These are phyloP conservation scores for Nicotiana noctiflora DNA, from an alignment of 257 asterid species.

Conservation along the genomic window DNA sequence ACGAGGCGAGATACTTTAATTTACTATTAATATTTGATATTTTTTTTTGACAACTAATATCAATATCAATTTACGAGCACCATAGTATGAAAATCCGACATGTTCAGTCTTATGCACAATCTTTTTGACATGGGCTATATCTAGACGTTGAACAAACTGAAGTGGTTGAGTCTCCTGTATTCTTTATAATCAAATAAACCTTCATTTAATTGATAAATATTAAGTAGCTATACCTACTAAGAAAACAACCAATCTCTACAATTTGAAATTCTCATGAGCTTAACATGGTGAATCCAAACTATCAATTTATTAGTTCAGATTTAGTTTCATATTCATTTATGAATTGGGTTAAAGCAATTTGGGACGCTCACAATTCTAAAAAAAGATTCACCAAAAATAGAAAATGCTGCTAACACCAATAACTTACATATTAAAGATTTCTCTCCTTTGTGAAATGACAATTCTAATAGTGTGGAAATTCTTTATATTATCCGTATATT, in stretches of 20 bases:
- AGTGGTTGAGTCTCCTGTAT: slow-evolving; percentile 6
- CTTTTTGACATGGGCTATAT: not conserved
- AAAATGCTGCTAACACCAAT: not conserved
- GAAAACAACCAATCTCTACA: not conserved
- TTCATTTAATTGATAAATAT: slow-evolving; percentile 7
- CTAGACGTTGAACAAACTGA: not conserved
- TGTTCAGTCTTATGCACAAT: not conserved
- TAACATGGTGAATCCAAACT: not conserved
- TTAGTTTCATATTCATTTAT: not conserved
- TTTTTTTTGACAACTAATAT: too few species aligned
- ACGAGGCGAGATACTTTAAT: too few species aligned
- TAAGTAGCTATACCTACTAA: slow-evolving; percentile 12
- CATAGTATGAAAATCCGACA: too few species aligned
- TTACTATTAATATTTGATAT: too few species aligned
- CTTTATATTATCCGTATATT: too few species aligned
- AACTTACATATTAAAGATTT: not conserved
- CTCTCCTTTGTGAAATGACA: not conserved
- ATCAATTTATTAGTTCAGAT: not conserved
- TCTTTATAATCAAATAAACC: not conserved
- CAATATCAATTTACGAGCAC: too few species aligned
- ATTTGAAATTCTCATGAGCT: not conserved
- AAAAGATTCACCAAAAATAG: not conserved
- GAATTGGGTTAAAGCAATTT: not conserved
- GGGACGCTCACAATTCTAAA: not conserved
- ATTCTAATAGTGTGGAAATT: too few species aligned